Evolutionary conservation across 2,329 filamentous ascomycete genomes (phyloP), one percentile per base, ranked within the genome.

Genomic region (Trichothecium roseum): DNA sequence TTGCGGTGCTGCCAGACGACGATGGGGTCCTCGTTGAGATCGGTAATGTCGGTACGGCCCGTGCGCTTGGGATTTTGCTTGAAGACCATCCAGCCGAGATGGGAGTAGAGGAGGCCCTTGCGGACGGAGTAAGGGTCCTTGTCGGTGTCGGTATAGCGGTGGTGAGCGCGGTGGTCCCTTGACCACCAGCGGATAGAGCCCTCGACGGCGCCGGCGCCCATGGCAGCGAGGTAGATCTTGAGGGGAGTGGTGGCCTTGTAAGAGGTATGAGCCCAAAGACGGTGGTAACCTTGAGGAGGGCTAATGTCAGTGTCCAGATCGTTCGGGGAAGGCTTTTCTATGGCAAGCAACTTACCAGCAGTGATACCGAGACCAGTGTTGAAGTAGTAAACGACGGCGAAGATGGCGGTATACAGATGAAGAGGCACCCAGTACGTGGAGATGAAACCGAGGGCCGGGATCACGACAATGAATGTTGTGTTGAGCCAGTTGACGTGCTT

Each of bases 401-500:
- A 91, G 50, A 85, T 54, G 42, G 76, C 72, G 3, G 85, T 93
- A 61, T 84, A 77, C 44, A 69, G 59, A 34, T 75, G 68, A 24
- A 89, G 64, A 37, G 85, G 84, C 31, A 85, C 81, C 80, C 81
- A 94, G 62, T 83, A 77, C 35, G 86, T 72, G 37, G 76, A 72
- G 48, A 91, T 60, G 53, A 81, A 72, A 43, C 87, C 87, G 39
- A 74, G 67, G 32, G 88, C 42, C 29, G 88, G 87, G 31, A 94
- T 72, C 46, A 81, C 69, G 45, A 93, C 60, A 56, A 94, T 89
- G 56, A 94, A 73, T 42, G 69, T 72, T 43, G 84, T 79, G 60
- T 94, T 94, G 46, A 94, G 72, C 86, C 87, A 94, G 72, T 94
- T 87, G 68, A 94, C 73, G 56, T 94, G 87, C 65, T 88, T 81